phyloP scores from a whole-genome alignment of 352 stramenopile species.

The Phytophthora ramorum region DNA sequence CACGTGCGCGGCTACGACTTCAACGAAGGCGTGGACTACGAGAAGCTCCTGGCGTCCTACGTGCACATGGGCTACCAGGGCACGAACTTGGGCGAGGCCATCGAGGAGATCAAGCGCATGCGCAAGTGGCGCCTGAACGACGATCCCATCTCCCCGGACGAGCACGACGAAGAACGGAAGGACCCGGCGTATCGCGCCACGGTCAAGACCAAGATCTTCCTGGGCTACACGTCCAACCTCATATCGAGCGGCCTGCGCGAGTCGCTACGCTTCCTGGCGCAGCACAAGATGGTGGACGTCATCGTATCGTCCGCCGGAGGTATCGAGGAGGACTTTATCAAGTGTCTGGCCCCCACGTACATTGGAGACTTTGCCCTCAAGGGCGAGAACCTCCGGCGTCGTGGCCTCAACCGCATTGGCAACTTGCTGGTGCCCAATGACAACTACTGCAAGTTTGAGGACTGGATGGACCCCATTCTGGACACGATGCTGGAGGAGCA shows the following conservation, averaged over 20 bases:
- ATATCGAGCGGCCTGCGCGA: constrained; percentile 99
- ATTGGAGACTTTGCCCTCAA: constrained; percentile 98
- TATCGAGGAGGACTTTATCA: constrained; percentile 99
- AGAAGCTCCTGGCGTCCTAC: constrained; percentile 85
- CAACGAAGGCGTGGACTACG: constrained; percentile 90
- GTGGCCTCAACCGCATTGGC: constrained; percentile 99
- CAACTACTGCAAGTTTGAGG: constrained; percentile 99
- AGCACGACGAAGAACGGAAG: constrained; percentile 92
- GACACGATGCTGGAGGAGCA: constrained; percentile 98
- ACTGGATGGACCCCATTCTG: constrained; percentile 97
- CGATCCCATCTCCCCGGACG: constrained; percentile 90
- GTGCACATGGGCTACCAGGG: constrained; percentile 94
- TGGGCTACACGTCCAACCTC: constrained; percentile 99
- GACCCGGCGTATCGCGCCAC: constrained; percentile 79
- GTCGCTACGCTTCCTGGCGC: constrained; percentile 96
- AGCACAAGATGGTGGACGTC: constrained; percentile 99
- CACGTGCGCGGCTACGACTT: constrained; percentile 90
- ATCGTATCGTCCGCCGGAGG: constrained; percentile 95
- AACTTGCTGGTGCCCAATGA: constrained; percentile 99
- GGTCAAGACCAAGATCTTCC: constrained; percentile 98
- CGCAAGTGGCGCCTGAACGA: constrained; percentile 97
- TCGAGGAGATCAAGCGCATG: constrained; percentile 99
- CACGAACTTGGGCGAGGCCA: constrained; percentile 96
- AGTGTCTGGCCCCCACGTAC: constrained; percentile 98
- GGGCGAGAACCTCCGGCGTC: constrained; percentile 91